Evolutionary conservation across 2,329 filamentous ascomycete species (phyloP), one percentile per base, ranked within the genome.

Genomic region (Penicillium occitanis): DNA sequence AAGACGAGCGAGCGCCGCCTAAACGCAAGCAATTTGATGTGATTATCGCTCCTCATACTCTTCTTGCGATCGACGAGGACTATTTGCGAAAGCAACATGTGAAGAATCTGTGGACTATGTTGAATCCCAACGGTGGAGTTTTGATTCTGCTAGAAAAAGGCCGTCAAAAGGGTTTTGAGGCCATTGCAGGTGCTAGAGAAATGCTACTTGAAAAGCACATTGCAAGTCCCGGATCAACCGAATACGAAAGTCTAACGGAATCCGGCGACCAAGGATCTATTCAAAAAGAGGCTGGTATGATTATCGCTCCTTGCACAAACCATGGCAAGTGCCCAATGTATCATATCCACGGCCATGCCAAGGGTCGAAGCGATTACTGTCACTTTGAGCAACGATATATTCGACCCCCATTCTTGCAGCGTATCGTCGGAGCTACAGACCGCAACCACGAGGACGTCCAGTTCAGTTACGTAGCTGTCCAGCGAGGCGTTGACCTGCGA

Each of bases 321-420:
- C 95, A 99, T 76, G 83, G 84, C 8, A 84, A 85, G 66, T 99
- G 95, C 71, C 95, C 95, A 0, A 96, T 99, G 91, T 97, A 97
- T 75, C 82, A 85, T 22, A 83, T 84, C 0, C 85, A 89, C 0
- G 92, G 93, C 0, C 83, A 90, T 63, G 88, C 87, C 63, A 81
- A 81, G 33, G 92, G 93, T 5, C 87, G 94, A 64, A 93, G 93
- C 72, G 93, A 98, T 74, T 95, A 90, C 74, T 99, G 95, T 78
- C 91, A 90, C 77, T 98, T 99, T 77, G 86, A 84, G 68, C 95
- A 99, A 79, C 88, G 95, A 57, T 98, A 92, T 75, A 90, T 93
- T 61, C 88, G 93, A 0, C 95, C 95, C 0, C 81, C 83, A 0
- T 97, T 93, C 77, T 84, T 97, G 64, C 92, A 96, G 75, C 86